Evolutionary conservation across 805 yeast genomes (phyloP), one percentile per base, ranked within the genome.

Genomic region (Candida glaebosa): DNA sequence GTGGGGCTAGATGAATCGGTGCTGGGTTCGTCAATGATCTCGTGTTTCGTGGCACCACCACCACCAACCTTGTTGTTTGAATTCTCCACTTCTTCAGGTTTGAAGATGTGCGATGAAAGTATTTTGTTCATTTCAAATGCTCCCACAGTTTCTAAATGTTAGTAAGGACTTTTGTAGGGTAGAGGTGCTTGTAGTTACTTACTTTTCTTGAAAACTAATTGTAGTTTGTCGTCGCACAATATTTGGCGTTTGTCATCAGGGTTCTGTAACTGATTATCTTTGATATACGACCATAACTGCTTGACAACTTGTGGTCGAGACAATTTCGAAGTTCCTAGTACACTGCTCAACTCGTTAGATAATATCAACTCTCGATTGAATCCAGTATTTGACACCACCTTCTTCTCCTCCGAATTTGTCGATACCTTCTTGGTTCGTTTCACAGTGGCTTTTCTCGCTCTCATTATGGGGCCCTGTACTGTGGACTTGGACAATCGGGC

Each of bases 251-350:
- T 72, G 58, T 87, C 86, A 1, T 65, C 52, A 1, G 89, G 85
- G 47, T 84, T 78, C 56, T 86, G 95, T 22, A 87, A 60, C 20
- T 75, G 58, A 44, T 83, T 56, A 8, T 58, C 75, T 51, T 80
- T 82, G 42, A 87, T 84, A 58, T 87, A 78, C 10, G 69, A 74
- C 95, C 95, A 86, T 4, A 85, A 57, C 35, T 60, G 60, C 46
- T 83, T 83, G 7, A 84, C 89, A 14, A 84, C 81, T 54, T 82
- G 82, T 0, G 91, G 81, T 49, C 95, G 64, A 3, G 90, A 72
- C 33, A 78, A 53, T 41, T 62, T 69, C 2, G 56, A 56, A 2
- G 37, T 44, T 0, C 69, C 71, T 6, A 86, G 54, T 12, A 87
- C 57, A 3, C 56, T 68, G 38, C 71, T 67, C 24, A 87, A 66